A percentile compares a stretch with the other conserved stretches of the same genome.
phyloP scores from a whole-genome alignment of 2,329 filamentous ascomycete species.

The Aspergillus ustus region DNA sequence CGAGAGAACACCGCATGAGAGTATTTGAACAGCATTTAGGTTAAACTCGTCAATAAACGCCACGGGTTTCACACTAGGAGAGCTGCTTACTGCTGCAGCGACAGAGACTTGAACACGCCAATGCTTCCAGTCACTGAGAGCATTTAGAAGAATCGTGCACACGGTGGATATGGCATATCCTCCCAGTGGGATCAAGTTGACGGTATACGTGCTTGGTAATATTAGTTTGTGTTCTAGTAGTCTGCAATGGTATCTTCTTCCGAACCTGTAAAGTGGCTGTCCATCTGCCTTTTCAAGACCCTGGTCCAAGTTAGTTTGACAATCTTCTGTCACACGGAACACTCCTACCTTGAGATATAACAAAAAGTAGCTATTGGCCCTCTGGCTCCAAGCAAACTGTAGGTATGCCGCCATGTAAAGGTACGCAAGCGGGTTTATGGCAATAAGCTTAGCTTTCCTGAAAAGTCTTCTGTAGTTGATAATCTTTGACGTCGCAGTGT shows the following conservation, averaged over 20 bases:
- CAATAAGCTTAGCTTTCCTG: constrained; percentile 14
- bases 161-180: constrained; percentile 26
- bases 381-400: constrained; percentile 24
- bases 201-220: constrained; percentile 23
- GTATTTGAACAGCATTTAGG: constrained; percentile 13
- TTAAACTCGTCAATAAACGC: not conserved
- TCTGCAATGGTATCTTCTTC: not conserved
- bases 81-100: constrained; percentile 14
- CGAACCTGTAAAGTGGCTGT: constrained; percentile 13
- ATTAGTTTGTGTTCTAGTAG: not conserved
- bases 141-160: constrained; percentile 23
- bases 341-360: constrained; percentile 21
- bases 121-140: constrained; percentile 26
- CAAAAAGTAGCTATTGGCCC: constrained; percentile 26
- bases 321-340: not conserved
- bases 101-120: constrained; percentile 25
- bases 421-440: constrained; percentile 18
- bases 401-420: constrained; percentile 23
- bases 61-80: not conserved
- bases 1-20: constrained; percentile 14
- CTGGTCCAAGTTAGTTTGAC: constrained; percentile 1
- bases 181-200: constrained; percentile 27
- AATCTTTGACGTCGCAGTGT: constrained; percentile 22
- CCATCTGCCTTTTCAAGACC: constrained; percentile 12
- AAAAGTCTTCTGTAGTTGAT: constrained; percentile 17